Evolutionary conservation across 2,329 filamentous ascomycete species (phyloP), one percentile per base, ranked within the genome.

Genomic region (Venturia effusa): DNA sequence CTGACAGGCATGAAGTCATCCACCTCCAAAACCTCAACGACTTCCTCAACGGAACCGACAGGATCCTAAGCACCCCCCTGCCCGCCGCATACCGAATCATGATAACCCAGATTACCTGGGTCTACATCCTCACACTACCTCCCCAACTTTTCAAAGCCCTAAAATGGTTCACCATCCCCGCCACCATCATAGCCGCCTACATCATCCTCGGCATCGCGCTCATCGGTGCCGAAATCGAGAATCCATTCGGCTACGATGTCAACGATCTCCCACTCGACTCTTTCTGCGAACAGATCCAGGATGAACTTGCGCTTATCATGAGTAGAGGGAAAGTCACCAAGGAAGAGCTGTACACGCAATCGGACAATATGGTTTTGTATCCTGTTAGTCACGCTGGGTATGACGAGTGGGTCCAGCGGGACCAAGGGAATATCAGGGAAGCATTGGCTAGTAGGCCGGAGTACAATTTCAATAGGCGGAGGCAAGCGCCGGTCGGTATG

Each of bases 51-150:
- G 86, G 87, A 65, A 86, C 86, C 59, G 89, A 94, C 71, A 87
- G 90, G 67, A 86, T 95, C 24, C 83, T 93, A 39, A 89, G 88
- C 73, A 95, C 90, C 0, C 90, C 90, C 1, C 82, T 95, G 0
- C 90, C 90, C 2, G 83, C 91, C 64, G 90, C 90, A 59, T 95
- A 95, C 78, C 85, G 84, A 68, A 94, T 95, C 69, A 85, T 89
- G 69, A 92, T 94, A 73, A 86, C 87, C 24, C 90, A 95, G 73
- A 93, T 94, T 71, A 90, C 90, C 39, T 92, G 89, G 85, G 83
- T 92, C 61, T 95, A 94, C 75, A 86, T 94, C 62, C 77, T 91
- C 68, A 81, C 90, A 39, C 81, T 95, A 0, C 90, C 90, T 6
- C 94, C 94, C 80, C 90, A 95, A 76, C 84, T 95, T 7, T 83